phyloP scores from a whole-genome alignment of 371 early-diverging fungal species.

The Actinomucor elegans region DNA sequence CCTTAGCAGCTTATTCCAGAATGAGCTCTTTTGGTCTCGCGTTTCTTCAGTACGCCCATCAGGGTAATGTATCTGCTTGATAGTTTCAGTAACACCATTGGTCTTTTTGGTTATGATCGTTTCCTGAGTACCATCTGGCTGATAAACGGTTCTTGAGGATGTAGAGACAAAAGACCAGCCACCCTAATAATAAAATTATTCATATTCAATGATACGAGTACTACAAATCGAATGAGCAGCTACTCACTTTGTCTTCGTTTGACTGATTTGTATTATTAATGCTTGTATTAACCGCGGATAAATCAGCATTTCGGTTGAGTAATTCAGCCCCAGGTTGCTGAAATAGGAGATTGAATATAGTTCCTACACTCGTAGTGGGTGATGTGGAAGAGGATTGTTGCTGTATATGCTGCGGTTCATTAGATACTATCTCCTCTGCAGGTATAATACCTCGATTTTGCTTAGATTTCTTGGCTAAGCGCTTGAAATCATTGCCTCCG shows the following conservation, averaged over 20 bases:
- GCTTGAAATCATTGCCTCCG: slow-evolving; percentile 41
- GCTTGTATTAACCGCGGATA: background rate
- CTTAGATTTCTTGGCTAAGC: slow-evolving; percentile 30
- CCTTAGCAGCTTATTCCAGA: slow-evolving; percentile 13
- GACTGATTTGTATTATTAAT: background rate
- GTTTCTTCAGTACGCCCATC: slow-evolving; percentile 41
- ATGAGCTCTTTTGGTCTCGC: slow-evolving; percentile 15
- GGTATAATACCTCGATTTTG: slow-evolving; percentile 9
- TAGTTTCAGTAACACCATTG: slow-evolving; percentile 42
- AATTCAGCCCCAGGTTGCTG: background rate
- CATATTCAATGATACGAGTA: background rate
- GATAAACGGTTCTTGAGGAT: slow-evolving; percentile 25
- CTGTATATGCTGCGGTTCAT: too few relatives aligned
- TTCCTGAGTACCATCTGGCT: slow-evolving; percentile 41
- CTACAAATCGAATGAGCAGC: too few relatives aligned
- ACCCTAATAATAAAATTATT: too few relatives aligned
- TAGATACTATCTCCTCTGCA: background rate
- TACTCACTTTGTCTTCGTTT: too few relatives aligned
- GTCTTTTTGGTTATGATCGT: slow-evolving; percentile 25
- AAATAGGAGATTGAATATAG: background rate
- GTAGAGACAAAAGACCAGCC: slow-evolving; percentile 34
- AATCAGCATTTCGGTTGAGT: background rate
- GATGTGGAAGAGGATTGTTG: background rate
- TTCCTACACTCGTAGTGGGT: background rate
- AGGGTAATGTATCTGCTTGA: slow-evolving; percentile 27